Evolutionary conservation across 108 stramenopile genomes (phyloP).

Genomic region (Pseudonitzschia multiseries): DNA sequence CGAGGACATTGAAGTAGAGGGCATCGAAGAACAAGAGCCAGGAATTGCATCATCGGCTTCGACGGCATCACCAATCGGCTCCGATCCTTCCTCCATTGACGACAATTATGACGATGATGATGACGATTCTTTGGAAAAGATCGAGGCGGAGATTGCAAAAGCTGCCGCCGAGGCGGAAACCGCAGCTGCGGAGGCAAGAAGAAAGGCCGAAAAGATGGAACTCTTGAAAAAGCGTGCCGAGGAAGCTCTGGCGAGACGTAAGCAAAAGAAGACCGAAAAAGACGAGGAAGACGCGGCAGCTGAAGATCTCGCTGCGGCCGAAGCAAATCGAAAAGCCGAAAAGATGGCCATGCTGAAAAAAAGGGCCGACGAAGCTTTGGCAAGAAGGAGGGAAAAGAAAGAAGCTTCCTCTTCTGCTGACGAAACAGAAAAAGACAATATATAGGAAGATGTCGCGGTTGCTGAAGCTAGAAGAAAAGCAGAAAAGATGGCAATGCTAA

Average conservation of each 20-base stretch:
- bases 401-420: background rate
- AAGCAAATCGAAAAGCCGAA: constrained; percentile 73
- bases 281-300: background rate
- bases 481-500: constrained; percentile 12
- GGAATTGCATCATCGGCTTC: background rate
- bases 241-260: constrained; percentile 56
- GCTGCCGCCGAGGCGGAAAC: constrained; percentile 37
- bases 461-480: background rate
- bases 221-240: constrained; percentile 52
- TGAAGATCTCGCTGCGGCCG: constrained; percentile 35
- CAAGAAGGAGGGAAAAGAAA: constrained; percentile 37
- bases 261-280: constrained; percentile 22
- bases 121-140: constrained; percentile 19
- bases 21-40: background rate
- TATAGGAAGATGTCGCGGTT: background rate
- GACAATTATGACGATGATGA: background rate
- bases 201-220: constrained; percentile 82
- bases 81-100: background rate
- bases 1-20: constrained; percentile 40
- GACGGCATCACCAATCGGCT: background rate
- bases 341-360: constrained; percentile 71
- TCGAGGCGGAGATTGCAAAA: constrained; percentile 19
- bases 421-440: background rate
- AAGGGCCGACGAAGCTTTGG: constrained; percentile 62
- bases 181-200: constrained; percentile 57